These are phyloP conservation scores for Rhodosporidiobolus sp. DNA, from an alignment of 768 basidiomycete genomes.

Conservation along the genomic window DNA sequence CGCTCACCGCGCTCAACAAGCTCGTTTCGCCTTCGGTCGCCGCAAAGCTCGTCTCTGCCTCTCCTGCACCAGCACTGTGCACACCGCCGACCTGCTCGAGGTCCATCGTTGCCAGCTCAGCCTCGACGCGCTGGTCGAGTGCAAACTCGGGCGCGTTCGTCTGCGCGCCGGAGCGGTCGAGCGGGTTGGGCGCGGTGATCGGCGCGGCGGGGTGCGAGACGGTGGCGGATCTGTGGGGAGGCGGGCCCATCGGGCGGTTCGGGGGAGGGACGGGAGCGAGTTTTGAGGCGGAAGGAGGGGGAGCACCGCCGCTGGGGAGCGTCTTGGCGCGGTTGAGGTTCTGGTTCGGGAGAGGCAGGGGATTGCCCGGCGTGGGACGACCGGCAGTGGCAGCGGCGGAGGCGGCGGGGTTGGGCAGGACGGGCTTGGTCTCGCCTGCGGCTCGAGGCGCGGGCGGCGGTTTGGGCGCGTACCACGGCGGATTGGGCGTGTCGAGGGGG, in stretches of 20 bases:
- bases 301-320: neutral
- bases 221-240: conserved; percentile 9
- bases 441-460: neutral
- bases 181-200: neutral
- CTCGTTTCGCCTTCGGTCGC: too few relatives aligned
- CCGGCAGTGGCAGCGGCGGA: neutral
- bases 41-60: too few relatives aligned
- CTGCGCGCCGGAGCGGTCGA: conserved; percentile 2
- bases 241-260: neutral
- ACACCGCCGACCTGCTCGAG: neutral
- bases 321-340: conserved; percentile 12
- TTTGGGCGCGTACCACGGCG: neutral
- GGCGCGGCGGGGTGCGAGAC: neutral
- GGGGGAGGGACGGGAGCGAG: neutral
- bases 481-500: neutral
- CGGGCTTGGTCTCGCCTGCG: neutral
- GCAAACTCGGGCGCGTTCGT: neutral
- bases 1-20: neutral
- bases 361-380: neutral
- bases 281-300: neutral
- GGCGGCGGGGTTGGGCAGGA: neutral
- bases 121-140: neutral
- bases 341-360: neutral
- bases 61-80: neutral
- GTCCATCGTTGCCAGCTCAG: neutral